Conservation (phyloP, 805 yeast species). For the Metschnikowia amazonensis region DNA sequence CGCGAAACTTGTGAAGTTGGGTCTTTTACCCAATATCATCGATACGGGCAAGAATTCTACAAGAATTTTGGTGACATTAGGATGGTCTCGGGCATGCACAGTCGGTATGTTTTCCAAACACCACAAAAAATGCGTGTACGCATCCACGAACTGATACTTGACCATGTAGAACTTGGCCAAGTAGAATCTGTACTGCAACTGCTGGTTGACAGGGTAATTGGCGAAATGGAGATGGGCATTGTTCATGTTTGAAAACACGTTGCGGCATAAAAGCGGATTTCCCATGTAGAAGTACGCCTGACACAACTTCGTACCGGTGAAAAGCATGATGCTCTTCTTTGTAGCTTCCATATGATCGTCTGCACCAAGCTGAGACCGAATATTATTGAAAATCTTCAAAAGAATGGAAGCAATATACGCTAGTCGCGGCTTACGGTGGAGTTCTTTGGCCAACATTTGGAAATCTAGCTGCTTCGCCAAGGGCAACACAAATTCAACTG, state of each 20-base stretch:
- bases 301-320: conserved; percentile 52
- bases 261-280: conserved; percentile 56
- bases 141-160: conserved; percentile 46
- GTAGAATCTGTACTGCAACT: conserved; percentile 50
- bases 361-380: conserved; percentile 45
- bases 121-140: conserved; percentile 52
- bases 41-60: conserved; percentile 50
- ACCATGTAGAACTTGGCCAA: conserved; percentile 53
- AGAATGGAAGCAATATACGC: conserved; percentile 51
- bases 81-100: conserved; percentile 19
- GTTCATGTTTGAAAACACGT: conserved; percentile 58
- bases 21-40: conserved; percentile 52
- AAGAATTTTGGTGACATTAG: conserved; percentile 42
- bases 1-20: conserved; percentile 26
- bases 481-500: conserved; percentile 41
- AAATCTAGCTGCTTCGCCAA: conserved; percentile 38
- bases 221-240: conserved; percentile 43
- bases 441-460: conserved; percentile 42
- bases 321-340: conserved; percentile 50
- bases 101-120: conserved; percentile 42
- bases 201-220: conserved; percentile 41
- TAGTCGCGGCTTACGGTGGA: conserved; percentile 40
- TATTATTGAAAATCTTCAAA: conserved; percentile 57
- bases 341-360: conserved; percentile 33
- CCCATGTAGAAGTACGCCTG: conserved; percentile 52